These are phyloP conservation scores for Dioscorea dumetorum DNA, from an alignment of 106 monocot species.

Conservation along the genomic window DNA sequence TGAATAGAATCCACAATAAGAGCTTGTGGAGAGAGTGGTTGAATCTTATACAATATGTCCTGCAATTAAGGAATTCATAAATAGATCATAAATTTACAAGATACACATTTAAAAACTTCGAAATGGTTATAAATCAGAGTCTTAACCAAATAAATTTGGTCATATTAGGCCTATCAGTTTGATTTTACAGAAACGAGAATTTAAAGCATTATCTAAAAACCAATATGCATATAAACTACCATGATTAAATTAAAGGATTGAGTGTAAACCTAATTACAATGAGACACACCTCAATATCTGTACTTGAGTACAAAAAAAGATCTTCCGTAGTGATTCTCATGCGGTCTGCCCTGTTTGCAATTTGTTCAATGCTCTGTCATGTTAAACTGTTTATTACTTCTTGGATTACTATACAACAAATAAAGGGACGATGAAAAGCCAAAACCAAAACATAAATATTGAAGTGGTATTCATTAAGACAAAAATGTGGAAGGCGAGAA, in stretches of 20 bases:
- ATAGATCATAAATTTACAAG: neutral
- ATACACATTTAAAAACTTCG: neutral
- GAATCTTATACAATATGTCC: constrained; percentile 88
- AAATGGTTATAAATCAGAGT: neutral
- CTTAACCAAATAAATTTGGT: neutral
- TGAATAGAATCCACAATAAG: constrained; percentile 96
- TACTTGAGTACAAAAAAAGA: constrained; percentile 87
- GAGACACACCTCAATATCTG: constrained; percentile 74
- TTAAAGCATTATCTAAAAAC: no score
- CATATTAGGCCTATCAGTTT: no score
- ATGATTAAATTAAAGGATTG: no score
- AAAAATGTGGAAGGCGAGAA: no score
- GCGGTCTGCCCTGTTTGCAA: constrained; percentile 88
- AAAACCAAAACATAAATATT: no score
- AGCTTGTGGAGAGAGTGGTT: constrained; percentile 52
- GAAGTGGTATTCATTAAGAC: no score
- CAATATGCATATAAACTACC: no score
- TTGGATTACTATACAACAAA: neutral
- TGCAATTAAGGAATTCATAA: constrained; percentile 17
- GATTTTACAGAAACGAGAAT: no score
- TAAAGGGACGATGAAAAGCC: neutral
- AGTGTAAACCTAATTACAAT: no score
- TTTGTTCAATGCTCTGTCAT: constrained; percentile 92
- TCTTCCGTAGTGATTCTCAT: constrained; percentile 63
- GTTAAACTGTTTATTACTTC: constrained; percentile 4